A percentile compares a stretch with the other conserved stretches of the same genome.
Conservation (phyloP, 2,329 filamentous ascomycete species). For the Paramyrothecium sp. region DNA sequence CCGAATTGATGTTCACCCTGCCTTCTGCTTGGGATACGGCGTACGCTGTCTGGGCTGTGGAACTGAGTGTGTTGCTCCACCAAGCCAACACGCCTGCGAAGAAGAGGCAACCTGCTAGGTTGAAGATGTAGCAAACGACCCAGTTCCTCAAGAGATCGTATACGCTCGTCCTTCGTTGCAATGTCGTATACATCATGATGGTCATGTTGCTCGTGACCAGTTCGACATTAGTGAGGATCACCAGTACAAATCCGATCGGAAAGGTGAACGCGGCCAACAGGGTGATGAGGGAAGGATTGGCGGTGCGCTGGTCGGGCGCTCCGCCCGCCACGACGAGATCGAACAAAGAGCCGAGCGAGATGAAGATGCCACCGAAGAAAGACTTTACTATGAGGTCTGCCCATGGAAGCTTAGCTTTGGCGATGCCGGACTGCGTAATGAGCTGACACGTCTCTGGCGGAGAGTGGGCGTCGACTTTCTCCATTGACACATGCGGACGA, state of each 20-base stretch:
- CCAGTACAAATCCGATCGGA: background rate
- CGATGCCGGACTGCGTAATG: background rate
- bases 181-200: background rate
- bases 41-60: background rate
- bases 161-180: background rate
- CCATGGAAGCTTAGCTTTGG: slow-evolving; percentile 1
- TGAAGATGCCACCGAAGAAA: background rate
- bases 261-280: slow-evolving; percentile 1
- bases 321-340: slow-evolving; percentile 1
- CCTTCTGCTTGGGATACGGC: background rate
- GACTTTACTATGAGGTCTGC: slow-evolving; percentile 1
- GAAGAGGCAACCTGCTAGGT: background rate
- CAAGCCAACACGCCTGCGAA: background rate
- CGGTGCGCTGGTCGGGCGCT: background rate
- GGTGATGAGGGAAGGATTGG: background rate
- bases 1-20: background rate
- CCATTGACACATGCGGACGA: slow-evolving; percentile 1
- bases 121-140: slow-evolving; percentile 1
- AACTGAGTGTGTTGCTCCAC: background rate
- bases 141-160: background rate
- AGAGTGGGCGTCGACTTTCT: slow-evolving; percentile 1
- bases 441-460: background rate
- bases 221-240: background rate
- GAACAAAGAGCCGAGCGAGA: background rate
- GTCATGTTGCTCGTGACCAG: slow-evolving; percentile 1